Base-by-base conservation (phyloP, 108 stramenopile species). In the Cyclotella sp. region DNA sequence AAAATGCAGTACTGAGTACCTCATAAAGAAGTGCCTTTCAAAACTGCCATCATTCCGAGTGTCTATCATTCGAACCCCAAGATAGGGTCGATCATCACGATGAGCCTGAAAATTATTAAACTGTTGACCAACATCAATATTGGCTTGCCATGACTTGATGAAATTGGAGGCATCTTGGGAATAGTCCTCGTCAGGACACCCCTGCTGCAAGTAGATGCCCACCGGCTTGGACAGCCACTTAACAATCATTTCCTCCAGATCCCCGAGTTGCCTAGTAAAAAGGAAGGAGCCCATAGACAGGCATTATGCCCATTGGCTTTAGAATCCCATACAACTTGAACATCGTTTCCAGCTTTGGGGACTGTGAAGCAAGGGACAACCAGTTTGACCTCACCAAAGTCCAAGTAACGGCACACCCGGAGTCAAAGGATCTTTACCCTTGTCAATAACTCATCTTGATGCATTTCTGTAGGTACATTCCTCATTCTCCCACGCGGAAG, bases 71-170 rank as follows among this genome's bases (percentile, higher is more conserved):
- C 59, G 43, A 18, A 62, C 61, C 1, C 72, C 72, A 11, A 62
- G 16, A 14, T 30, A 42, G 1, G 28, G 41, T 15, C 72, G 6
- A 19, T 73, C 72, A 7, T 61, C 44, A 5, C 9, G 1, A 24
- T 73, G 72, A 26, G 40, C 21, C 9, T 3, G 0, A n/a, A 30
- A 62, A 26, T 73, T 73, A 44, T 63, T 2, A 34, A 73, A 73
- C 72, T 29, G 22, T 52, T 73, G 28, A 42, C 60, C 59, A 26
- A 73, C 72, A 39, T 73, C 61, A 30, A 73, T 40, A 64, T 73
- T 60, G 15, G 9, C 27, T 7, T 55, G 55, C 19, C 22, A 71
- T 8, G 65, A 41, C 39, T 14, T 46, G 12, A 66, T 66, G 14
- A 63, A 63, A 3, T 10, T 66, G 16, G 44, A 3, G 0, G 44